Evolutionary conservation across 2,329 filamentous ascomycete genomes (phyloP).

Genomic region (Microsporum ferrugineum): DNA sequence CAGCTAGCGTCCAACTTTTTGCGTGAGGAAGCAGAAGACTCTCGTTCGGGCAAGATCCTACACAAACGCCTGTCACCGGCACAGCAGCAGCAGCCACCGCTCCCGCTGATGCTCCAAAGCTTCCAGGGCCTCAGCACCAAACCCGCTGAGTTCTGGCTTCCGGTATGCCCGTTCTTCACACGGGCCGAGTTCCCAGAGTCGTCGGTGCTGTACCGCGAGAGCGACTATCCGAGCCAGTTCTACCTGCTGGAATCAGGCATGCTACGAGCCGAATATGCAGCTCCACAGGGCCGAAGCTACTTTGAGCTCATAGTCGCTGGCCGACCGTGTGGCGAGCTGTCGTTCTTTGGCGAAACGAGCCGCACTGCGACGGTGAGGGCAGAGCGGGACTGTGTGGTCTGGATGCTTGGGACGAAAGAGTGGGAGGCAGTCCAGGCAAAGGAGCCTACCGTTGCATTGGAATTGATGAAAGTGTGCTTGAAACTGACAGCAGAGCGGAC

Average conservation of each 20-base stretch:
- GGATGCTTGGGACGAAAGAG: slow-evolving; percentile 60
- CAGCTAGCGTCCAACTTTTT: slow-evolving; percentile 68
- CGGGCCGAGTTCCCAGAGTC: slow-evolving; percentile 57
- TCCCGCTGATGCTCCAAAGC: slow-evolving; percentile 86
- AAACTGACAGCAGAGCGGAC: slow-evolving; percentile 93
- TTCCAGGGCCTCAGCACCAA: slow-evolving; percentile 77
- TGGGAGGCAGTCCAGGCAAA: slow-evolving; percentile 64
- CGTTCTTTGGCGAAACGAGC: slow-evolving; percentile 85
- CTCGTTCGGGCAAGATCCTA: slow-evolving; percentile 16
- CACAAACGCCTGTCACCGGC: background rate
- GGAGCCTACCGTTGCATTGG: slow-evolving; percentile 66
- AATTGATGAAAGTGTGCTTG: slow-evolving; percentile 74
- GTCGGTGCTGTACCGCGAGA: slow-evolving; percentile 63
- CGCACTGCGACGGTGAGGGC: slow-evolving; percentile 78
- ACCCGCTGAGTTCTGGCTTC: slow-evolving; percentile 95
- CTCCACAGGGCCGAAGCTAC: slow-evolving; percentile 69
- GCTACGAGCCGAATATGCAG: slow-evolving; percentile 75
- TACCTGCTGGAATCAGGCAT: slow-evolving; percentile 86
- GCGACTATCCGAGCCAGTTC: slow-evolving; percentile 68
- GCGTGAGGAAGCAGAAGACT: slow-evolving; percentile 48
- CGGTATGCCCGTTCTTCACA: slow-evolving; percentile 61
- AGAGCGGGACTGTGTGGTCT: slow-evolving; percentile 70
- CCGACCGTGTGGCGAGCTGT: slow-evolving; percentile 88
- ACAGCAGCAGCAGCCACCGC: slow-evolving; percentile 44
- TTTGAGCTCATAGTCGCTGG: slow-evolving; percentile 89